Percentiles rank a stretch among this genome's conserved stretches.
phyloP scores from a whole-genome alignment of 345 rosid species.

The Sonneratia caseolaris region DNA sequence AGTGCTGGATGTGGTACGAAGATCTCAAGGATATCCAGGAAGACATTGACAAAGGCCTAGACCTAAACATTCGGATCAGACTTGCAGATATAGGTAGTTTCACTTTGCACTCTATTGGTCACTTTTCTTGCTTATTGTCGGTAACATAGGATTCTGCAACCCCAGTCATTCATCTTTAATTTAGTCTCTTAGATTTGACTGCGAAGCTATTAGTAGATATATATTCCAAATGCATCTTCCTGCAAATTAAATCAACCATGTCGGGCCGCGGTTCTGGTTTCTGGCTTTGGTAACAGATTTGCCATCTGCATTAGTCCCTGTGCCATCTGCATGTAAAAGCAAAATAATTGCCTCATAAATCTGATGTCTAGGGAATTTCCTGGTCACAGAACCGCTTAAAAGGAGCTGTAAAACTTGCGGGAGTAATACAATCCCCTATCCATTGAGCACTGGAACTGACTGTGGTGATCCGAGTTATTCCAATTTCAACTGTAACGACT shows the following conservation, averaged over 20 bases:
- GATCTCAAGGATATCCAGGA: slow-evolving; percentile 12
- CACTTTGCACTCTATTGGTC: neutral
- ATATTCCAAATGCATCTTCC: no score
- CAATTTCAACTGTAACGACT: slow-evolving; percentile 9
- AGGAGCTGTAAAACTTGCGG: slow-evolving; percentile 18
- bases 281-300: no score
- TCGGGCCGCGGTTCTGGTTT: no score
- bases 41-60: neutral
- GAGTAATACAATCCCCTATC: slow-evolving; percentile 19
- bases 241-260: no score
- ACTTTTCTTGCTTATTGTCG: neutral
- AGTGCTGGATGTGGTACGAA: slow-evolving; percentile 25
- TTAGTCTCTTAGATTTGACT: no score
- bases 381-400: slow-evolving; percentile 3
- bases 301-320: no score
- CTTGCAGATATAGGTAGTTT: slow-evolving; percentile 14
- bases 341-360: neutral
- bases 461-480: slow-evolving; percentile 23
- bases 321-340: no score
- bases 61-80: slow-evolving; percentile 15
- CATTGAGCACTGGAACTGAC: slow-evolving; percentile 7
- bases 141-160: neutral
- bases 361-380: no score
- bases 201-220: no score
- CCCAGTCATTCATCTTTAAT: neutral